These are phyloP conservation scores for Protomyces gravidus DNA, from an alignment of 1,139 yeast species.

Conservation along the genomic window DNA sequence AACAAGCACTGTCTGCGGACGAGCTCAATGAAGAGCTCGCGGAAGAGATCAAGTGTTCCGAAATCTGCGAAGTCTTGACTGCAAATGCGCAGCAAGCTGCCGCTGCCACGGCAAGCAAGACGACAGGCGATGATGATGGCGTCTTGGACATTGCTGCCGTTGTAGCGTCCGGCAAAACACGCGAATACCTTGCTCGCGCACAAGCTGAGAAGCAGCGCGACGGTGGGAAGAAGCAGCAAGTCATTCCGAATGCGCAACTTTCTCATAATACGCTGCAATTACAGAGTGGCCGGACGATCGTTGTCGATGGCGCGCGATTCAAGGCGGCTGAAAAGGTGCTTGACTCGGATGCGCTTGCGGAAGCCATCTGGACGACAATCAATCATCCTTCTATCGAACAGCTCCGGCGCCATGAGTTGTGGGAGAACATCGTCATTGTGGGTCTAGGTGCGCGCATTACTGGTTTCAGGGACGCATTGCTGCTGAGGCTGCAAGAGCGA, in stretches of 20 bases:
- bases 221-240: conserved; percentile 38
- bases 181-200: conserved; percentile 60
- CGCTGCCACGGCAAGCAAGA: conserved; percentile 38
- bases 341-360: conserved; percentile 44
- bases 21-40: conserved; percentile 39
- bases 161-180: conserved; percentile 69
- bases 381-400: conserved; percentile 23
- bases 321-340: conserved; percentile 62
- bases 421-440: conserved; percentile 73
- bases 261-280: conserved; percentile 41
- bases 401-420: conserved; percentile 69
- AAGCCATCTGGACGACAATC: conserved; percentile 28
- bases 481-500: conserved; percentile 51
- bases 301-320: conserved; percentile 82
- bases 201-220: conserved; percentile 46
- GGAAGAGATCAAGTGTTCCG: conserved; percentile 68
- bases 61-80: conserved; percentile 69
- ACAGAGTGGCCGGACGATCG: conserved; percentile 50
- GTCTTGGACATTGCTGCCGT: conserved; percentile 84
- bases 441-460: conserved; percentile 72
- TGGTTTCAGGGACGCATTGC: conserved; percentile 70
- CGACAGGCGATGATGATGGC: conserved; percentile 56
- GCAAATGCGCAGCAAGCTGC: conserved; percentile 37
- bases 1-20: conserved; percentile 53
- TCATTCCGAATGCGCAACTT: conserved; percentile 43